Evolutionary conservation across 345 rosid species (phyloP).

Genomic region (Ailanthus altissimus): DNA sequence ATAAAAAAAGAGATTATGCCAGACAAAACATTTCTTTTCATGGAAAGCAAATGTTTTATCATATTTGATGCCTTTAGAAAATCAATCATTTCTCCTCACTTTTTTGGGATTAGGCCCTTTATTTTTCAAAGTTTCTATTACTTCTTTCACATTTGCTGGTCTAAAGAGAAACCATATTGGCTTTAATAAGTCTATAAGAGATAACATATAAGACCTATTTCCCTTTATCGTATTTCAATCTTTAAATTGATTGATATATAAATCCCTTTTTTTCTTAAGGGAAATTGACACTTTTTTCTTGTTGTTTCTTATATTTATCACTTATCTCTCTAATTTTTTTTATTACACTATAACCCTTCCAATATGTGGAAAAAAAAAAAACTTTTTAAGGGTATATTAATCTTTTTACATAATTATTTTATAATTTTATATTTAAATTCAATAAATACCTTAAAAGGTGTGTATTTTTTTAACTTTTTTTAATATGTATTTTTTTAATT

Average conservation of each 20-base stretch:
- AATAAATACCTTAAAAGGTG: too few relatives aligned
- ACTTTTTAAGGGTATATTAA: too few relatives aligned
- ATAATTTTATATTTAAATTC: too few relatives aligned
- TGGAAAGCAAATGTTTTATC: constrained; percentile 13
- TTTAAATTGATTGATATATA: not conserved
- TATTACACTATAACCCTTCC: too few relatives aligned
- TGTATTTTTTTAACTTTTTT: too few relatives aligned
- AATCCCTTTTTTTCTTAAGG: too few relatives aligned
- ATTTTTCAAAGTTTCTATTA: constrained; percentile 1
- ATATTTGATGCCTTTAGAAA: constrained; percentile 2
- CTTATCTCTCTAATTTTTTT: too few relatives aligned
- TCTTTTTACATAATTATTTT: too few relatives aligned
- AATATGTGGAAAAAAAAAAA: too few relatives aligned
- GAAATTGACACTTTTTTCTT: too few relatives aligned
- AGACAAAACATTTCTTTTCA: constrained; percentile 17
- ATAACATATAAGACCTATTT: not conserved
- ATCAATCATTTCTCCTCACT: constrained; percentile 4
- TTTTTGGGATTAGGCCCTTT: not conserved
- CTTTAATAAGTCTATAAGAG: not conserved
- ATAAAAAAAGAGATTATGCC: not conserved
- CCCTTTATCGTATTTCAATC: not conserved
- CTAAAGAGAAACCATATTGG: not conserved
- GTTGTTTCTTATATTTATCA: too few relatives aligned
- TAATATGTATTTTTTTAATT: too few relatives aligned
- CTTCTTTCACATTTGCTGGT: not conserved